Evolutionary conservation across 2,329 filamentous ascomycete genomes (phyloP).

Genomic region (Colletotrichum tabaci): DNA sequence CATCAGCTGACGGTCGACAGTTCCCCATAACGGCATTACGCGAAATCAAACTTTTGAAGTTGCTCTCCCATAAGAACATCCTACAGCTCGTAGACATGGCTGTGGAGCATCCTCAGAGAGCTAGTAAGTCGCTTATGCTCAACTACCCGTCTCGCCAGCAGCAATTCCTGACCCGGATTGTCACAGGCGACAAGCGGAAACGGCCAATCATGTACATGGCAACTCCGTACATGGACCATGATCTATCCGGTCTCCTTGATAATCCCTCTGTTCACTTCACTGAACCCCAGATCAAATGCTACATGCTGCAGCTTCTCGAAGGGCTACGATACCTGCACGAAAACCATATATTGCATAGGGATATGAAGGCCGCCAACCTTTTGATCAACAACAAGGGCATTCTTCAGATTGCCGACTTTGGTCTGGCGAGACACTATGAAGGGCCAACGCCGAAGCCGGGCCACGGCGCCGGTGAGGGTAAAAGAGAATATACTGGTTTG

Average conservation of each 20-base stretch:
- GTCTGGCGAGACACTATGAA: constrained; percentile 93
- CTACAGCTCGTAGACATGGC: constrained; percentile 95
- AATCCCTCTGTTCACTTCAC: constrained; percentile 92
- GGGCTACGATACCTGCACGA: constrained; percentile 93
- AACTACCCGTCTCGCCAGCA: constrained; percentile 19
- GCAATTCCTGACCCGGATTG: constrained; percentile 46
- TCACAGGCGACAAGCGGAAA: constrained; percentile 80
- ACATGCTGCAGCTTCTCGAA: constrained; percentile 92
- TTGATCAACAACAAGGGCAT: constrained; percentile 95
- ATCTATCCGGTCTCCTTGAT: constrained; percentile 95
- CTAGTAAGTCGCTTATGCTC: constrained; percentile 61
- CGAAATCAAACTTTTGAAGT: constrained; percentile 97
- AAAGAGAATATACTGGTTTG: constrained; percentile 93
- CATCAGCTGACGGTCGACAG: constrained; percentile 53
- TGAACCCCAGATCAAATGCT: constrained; percentile 96
- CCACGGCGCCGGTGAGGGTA: constrained; percentile 85
- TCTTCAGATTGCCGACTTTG: constrained; percentile 97
- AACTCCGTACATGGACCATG: constrained; percentile 98
- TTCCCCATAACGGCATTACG: constrained; percentile 98
- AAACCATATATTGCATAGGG: constrained; percentile 90
- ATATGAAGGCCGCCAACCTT: constrained; percentile 99
- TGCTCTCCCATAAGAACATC: constrained; percentile 92
- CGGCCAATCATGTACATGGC: constrained; percentile 98
- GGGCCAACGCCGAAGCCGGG: constrained; percentile 84
- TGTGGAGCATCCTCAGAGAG: constrained; percentile 80